Evolutionary conservation across 176 grass and related monocot genomes (phyloP).

Genomic region (Cenchrus fungigraminus): DNA sequence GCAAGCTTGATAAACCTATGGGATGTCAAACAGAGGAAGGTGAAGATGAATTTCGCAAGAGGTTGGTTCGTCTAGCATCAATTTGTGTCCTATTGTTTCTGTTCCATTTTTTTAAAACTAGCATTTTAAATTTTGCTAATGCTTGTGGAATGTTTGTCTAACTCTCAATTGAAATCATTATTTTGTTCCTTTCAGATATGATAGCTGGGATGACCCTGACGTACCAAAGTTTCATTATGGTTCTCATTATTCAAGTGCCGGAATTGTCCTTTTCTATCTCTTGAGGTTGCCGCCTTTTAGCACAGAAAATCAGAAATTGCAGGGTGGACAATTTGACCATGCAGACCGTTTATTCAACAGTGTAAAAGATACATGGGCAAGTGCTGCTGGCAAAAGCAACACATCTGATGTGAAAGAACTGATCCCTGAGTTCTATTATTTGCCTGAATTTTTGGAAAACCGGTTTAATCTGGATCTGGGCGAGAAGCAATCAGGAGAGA

Average conservation of each 20-base stretch:
- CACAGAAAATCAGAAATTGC: constrained; percentile 94
- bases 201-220: constrained; percentile 99
- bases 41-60: constrained; percentile 91
- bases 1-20: constrained; percentile 99
- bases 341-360: constrained; percentile 97
- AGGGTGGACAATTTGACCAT: constrained; percentile 97
- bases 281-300: constrained; percentile 88
- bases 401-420: constrained; percentile 99
- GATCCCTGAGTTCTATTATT: constrained; percentile 99
- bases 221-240: constrained; percentile 99
- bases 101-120: not conserved
- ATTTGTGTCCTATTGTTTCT: constrained; percentile 29
- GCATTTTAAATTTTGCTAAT: constrained; percentile 6
- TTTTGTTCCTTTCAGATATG: constrained; percentile 69
- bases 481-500: constrained; percentile 99
- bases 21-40: constrained; percentile 94
- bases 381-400: constrained; percentile 96
- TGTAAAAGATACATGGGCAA: constrained; percentile 87
- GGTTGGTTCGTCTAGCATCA: constrained; percentile 60
- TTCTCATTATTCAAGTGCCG: constrained; percentile 98
- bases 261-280: constrained; percentile 99
- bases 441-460: constrained; percentile 99
- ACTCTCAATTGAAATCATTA: constrained; percentile 21
- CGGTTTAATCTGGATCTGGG: constrained; percentile 85
- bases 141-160: constrained; percentile 11